Conservation (phyloP, 306 rosid species). For the Trifolium dubium region DNA sequence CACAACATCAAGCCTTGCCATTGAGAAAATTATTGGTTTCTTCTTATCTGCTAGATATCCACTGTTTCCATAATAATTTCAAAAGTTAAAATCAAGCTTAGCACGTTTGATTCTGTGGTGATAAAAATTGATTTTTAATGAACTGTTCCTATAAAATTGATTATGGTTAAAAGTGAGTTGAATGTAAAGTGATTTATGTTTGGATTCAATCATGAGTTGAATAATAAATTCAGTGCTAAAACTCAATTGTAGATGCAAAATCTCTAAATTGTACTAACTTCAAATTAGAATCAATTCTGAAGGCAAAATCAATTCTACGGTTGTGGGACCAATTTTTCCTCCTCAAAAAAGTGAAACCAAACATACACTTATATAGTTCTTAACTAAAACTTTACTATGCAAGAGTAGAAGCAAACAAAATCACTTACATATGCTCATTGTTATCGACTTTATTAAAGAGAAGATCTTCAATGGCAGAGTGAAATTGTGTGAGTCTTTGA, state of each 20-base stretch:
- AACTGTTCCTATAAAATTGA: too few species aligned
- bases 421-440: conserved; percentile 73
- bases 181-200: too few species aligned
- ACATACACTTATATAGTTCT: conserved; percentile 8
- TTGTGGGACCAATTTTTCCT: too few species aligned
- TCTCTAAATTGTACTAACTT: too few species aligned
- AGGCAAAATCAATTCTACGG: too few species aligned
- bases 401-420: conserved; percentile 5
- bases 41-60: conserved; percentile 71
- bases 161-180: too few species aligned
- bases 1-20: conserved; percentile 92
- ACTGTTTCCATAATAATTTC: conserved; percentile 51
- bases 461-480: conserved; percentile 79
- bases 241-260: too few species aligned
- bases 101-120: neutral
- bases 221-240: too few species aligned
- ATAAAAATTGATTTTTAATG: too few species aligned
- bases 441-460: conserved; percentile 67
- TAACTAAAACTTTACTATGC: neutral
- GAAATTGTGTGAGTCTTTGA: conserved; percentile 59
- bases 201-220: too few species aligned
- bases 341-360: too few species aligned
- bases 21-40: conserved; percentile 86
- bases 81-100: neutral
- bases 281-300: too few species aligned